A percentile compares a stretch with the other conserved stretches of the same genome.
phyloP scores from a whole-genome alignment of 1,284 basidiomycete species.

The Trametes pubescens region DNA sequence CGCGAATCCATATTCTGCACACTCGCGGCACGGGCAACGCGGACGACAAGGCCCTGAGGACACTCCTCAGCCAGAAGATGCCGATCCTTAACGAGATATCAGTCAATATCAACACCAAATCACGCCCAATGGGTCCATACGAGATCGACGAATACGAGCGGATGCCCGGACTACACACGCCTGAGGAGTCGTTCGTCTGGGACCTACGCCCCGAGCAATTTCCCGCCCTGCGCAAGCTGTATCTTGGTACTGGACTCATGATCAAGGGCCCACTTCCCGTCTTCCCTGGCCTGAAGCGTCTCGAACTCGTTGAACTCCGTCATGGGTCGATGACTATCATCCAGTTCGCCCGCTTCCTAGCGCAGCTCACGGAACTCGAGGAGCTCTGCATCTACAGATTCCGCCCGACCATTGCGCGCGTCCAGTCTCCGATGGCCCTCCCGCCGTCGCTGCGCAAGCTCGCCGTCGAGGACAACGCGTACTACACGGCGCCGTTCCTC shows the following conservation, averaged over 20 bases:
- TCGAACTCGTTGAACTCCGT: constrained; percentile 5
- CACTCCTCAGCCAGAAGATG: constrained; percentile 8
- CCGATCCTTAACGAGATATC: constrained; percentile 1
- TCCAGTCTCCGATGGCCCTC: not conserved
- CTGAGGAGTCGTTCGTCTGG: not conserved
- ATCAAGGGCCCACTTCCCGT: not conserved
- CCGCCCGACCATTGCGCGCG: not conserved
- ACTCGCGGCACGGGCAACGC: not conserved
- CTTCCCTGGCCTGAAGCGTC: constrained; percentile 4
- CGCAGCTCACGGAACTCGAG: constrained; percentile 3
- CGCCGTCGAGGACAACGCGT: constrained; percentile 14
- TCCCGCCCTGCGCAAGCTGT: not conserved
- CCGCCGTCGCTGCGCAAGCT: constrained; percentile 9
- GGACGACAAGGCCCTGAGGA: not conserved
- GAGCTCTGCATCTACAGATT: constrained; percentile 11
- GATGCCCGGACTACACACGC: not conserved
- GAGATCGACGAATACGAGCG: not conserved
- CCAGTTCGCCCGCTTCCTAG: constrained; percentile 4
- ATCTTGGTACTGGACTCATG: not conserved
- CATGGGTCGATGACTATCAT: not conserved
- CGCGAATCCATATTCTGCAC: constrained; percentile 2
- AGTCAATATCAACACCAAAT: not conserved
- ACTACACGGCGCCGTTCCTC: constrained; percentile 19
- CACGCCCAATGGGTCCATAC: not conserved
- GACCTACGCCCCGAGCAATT: not conserved